Base-by-base conservation (phyloP, 2,329 filamentous ascomycete species). In the Diplodia sapinea region DNA sequence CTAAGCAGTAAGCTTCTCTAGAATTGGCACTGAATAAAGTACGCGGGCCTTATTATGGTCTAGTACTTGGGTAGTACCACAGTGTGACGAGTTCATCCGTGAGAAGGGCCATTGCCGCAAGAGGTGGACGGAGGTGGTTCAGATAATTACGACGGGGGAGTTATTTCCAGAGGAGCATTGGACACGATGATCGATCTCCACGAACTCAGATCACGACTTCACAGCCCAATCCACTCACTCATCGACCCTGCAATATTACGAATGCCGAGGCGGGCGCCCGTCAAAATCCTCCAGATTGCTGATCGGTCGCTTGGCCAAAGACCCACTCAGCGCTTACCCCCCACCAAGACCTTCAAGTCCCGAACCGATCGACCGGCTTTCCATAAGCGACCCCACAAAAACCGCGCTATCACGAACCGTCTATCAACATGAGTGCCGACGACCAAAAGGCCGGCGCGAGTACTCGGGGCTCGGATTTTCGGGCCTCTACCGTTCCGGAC, bases 311-410 rank as follows among this genome's bases (percentile, higher is more conserved):
- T 4, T 15, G 43, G n/a, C 7, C 43, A 47, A 38, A 38, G 43
- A 47, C 17, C 43, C 43, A 20, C 43, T 20, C n/a, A 47, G 26
- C 26, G 26, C 26, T 26, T 26, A 26, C 26, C 26, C 4, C 23
- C 26, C 26, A 26, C 26, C 26, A 26, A 47, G 17, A 47, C 9
- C 17, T n/a, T n/a, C 43, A 20, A 47, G 43, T 47, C n/a, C 43
- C 43, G 43, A 47, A 47, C 43, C n/a, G 43, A 47, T 20, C n/a
- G 43, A 47, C 43, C 43, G 43, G 43, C n/a, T 47, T 47, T 47
- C 43, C 7, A 20, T 47, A 47, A 47, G 43, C n/a, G 43, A 2
- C 8, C 7, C 43, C 43, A 20, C 17, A 20, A 8, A 8, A 47
- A 47, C 11, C 9, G 17, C 43, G 7, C n/a, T 3, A 47, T 8